A percentile compares a stretch with the other conserved stretches of the same genome.
Evolutionary conservation across 1,139 yeast species (phyloP).

Genomic region (Kodamaea alishanica): DNA sequence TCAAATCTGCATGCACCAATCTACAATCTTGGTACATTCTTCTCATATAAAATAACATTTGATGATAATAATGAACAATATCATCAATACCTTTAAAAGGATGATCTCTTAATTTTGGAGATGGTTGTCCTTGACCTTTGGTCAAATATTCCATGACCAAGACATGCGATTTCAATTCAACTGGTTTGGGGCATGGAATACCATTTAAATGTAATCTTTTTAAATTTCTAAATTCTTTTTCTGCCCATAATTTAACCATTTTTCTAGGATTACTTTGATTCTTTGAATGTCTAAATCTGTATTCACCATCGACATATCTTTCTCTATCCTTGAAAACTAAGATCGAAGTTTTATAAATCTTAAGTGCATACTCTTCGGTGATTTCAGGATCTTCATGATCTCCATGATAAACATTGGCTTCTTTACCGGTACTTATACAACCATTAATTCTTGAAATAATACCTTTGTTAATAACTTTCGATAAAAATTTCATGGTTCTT

Average conservation of each 20-base stretch:
- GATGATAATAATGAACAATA: constrained; percentile 64
- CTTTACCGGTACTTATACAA: constrained; percentile 94
- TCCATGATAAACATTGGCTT: constrained; percentile 96
- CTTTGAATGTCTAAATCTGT: constrained; percentile 79
- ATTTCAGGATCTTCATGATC: constrained; percentile 55
- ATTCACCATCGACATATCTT: constrained; percentile 94
- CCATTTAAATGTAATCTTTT: constrained; percentile 75
- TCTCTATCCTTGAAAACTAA: constrained; percentile 94
- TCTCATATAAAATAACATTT: constrained; percentile 81
- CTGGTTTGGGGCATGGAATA: constrained; percentile 89
- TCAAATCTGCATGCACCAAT: constrained; percentile 92
- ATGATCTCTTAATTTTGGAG: constrained; percentile 85
- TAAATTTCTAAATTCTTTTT: constrained; percentile 90
- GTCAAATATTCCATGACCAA: constrained; percentile 90
- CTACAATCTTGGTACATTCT: constrained; percentile 83
- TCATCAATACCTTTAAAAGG: constrained; percentile 63
- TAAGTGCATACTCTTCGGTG: constrained; percentile 71
- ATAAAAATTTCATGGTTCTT: constrained; percentile 78
- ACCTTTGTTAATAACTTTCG: constrained; percentile 79
- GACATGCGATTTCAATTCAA: constrained; percentile 84
- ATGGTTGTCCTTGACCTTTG: constrained; percentile 76
- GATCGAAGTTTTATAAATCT: constrained; percentile 93
- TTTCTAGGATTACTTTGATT: constrained; percentile 90
- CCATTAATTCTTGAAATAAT: constrained; percentile 84
- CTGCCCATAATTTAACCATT: constrained; percentile 99